Evolutionary conservation across 2,329 filamentous ascomycete genomes (phyloP).

Genomic region (Ascochyta clinopodiicola): DNA sequence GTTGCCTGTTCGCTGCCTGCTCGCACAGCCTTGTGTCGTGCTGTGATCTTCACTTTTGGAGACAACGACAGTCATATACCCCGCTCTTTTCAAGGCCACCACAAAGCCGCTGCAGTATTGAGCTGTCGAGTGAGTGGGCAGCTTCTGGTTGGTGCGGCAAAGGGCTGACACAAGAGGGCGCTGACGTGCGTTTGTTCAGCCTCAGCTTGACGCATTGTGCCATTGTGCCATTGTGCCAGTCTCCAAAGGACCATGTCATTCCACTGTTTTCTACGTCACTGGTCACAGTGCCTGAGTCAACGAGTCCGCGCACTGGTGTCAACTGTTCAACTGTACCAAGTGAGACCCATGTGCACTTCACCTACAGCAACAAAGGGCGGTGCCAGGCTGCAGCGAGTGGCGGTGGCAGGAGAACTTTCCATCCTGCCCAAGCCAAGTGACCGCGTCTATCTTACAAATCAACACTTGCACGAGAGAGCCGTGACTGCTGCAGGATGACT

Average conservation of each 20-base stretch:
- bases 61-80: neutral
- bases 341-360: neutral
- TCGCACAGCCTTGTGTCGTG: slow-evolving; percentile 4
- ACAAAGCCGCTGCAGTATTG: neutral
- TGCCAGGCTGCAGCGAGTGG: slow-evolving; percentile 7
- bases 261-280: neutral
- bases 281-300: neutral
- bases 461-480: no score
- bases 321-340: neutral
- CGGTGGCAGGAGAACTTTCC: neutral
- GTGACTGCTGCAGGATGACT: neutral
- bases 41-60: neutral
- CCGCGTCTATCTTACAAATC: no score
- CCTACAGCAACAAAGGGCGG: slow-evolving; percentile 3
- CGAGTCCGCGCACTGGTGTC: neutral
- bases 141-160: slow-evolving; percentile 1
- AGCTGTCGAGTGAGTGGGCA: neutral
- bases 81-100: neutral
- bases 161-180: slow-evolving; percentile 17
- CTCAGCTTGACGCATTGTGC: neutral
- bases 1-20: slow-evolving; percentile 18
- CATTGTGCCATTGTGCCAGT: neutral
- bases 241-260: neutral
- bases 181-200: slow-evolving; percentile 5
- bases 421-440: no score